A percentile compares a stretch with the other conserved stretches of the same genome.
These are phyloP conservation scores for Halocafeteria seosinensis DNA, from an alignment of 108 stramenopile genomes.

Conservation along the genomic window DNA sequence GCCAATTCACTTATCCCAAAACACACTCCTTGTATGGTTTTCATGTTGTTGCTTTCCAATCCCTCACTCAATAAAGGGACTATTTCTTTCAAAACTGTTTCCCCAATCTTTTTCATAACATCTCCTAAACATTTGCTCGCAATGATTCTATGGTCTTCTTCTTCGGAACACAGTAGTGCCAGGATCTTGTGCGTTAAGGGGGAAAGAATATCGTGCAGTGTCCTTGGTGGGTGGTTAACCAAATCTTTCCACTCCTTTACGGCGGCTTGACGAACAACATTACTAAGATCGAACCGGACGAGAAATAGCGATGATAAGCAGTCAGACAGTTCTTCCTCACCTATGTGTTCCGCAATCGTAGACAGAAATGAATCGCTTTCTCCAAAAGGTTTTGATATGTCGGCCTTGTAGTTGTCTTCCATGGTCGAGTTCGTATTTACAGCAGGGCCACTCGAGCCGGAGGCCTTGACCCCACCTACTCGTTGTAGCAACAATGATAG, in stretches of 20 bases:
- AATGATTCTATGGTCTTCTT: slow-evolving; percentile 62
- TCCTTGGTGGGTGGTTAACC: slow-evolving; percentile 76
- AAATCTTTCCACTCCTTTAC: slow-evolving; percentile 95
- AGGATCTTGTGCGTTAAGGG: slow-evolving; percentile 68
- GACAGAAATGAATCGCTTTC: too few species aligned
- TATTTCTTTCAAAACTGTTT: slow-evolving; percentile 77
- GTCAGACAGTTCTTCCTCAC: too few species aligned
- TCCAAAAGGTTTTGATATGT: too few species aligned
- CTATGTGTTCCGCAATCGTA: too few species aligned
- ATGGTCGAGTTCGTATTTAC: slow-evolving; percentile 2
- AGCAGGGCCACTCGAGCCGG: slow-evolving; percentile 2
- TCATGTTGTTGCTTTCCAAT: slow-evolving; percentile 55
- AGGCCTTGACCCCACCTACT: slow-evolving; percentile 76
- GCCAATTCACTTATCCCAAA: slow-evolving; percentile 86
- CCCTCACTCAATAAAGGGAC: slow-evolving; percentile 75
- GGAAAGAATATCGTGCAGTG: slow-evolving; percentile 74
- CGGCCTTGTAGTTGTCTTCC: too few species aligned
- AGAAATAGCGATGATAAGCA: too few species aligned
- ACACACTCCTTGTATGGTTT: slow-evolving; percentile 71
- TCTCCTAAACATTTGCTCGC: slow-evolving; percentile 88
- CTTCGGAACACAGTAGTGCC: slow-evolving; percentile 43
- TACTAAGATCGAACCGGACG: too few species aligned
- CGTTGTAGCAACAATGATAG: slow-evolving; percentile 80
- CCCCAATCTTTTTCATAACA: slow-evolving; percentile 84
- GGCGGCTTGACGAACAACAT: slow-evolving; percentile 76